Percentiles rank a stretch among this genome's conserved stretches.
Evolutionary conservation across 2,329 filamentous ascomycete species (phyloP).

Genomic region (Diplodia scrobiculata): DNA sequence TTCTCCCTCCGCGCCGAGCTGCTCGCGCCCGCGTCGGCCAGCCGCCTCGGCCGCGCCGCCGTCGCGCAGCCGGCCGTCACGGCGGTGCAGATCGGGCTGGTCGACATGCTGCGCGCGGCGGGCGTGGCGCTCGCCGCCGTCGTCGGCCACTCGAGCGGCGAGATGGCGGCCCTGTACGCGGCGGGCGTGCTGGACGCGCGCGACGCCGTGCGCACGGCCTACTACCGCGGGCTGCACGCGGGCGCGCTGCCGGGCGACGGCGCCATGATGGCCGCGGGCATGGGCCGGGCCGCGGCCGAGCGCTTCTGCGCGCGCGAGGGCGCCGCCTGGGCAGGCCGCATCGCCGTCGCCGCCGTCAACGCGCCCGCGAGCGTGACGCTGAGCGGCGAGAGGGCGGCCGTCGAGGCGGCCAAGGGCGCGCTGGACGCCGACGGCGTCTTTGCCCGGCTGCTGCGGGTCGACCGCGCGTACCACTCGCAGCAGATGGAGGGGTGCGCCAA

Average conservation of each 20-base stretch:
- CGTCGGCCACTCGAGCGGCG: slow-evolving; percentile 38
- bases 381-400: slow-evolving; percentile 47
- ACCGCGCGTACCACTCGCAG: slow-evolving; percentile 50
- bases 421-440: slow-evolving; percentile 46
- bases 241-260: background rate
- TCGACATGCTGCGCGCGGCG: slow-evolving; percentile 37
- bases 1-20: slow-evolving; percentile 34
- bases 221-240: slow-evolving; percentile 31
- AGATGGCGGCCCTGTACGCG: slow-evolving; percentile 39
- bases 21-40: slow-evolving; percentile 32
- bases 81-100: slow-evolving; percentile 37
- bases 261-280: slow-evolving; percentile 6
- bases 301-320: slow-evolving; percentile 29
- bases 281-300: slow-evolving; percentile 1
- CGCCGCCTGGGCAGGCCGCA: slow-evolving; percentile 15
- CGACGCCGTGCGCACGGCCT: slow-evolving; percentile 35
- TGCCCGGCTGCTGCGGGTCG: slow-evolving; percentile 45
- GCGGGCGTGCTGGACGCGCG: slow-evolving; percentile 32
- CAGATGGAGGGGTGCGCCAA: slow-evolving; percentile 45
- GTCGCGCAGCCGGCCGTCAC: slow-evolving; percentile 36
- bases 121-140: slow-evolving; percentile 35
- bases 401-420: slow-evolving; percentile 38
- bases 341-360: slow-evolving; percentile 42
- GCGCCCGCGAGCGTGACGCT: slow-evolving; percentile 49
- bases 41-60: slow-evolving; percentile 32